These are phyloP conservation scores for Silybum marianum DNA, from an alignment of 129 eudicot genomes.

Conservation along the genomic window DNA sequence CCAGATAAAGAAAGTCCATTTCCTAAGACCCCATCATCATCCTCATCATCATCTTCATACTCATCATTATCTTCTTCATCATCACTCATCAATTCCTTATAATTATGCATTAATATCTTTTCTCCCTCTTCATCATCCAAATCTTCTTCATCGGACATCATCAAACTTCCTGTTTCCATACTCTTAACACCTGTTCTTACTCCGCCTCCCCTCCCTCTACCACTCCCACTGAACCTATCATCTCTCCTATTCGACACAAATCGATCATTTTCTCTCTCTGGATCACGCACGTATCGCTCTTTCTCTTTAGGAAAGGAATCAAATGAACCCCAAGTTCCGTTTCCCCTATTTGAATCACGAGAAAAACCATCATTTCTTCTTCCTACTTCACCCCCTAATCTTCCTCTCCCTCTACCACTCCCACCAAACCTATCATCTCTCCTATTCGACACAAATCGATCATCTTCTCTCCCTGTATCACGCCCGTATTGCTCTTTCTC, in stretches of 20 bases:
- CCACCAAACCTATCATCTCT: conserved; percentile 39
- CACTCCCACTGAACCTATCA: conserved; percentile 35
- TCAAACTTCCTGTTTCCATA: conserved; percentile 38
- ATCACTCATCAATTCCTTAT: conserved; percentile 53
- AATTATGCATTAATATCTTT: conserved; percentile 38
- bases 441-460: conserved; percentile 34
- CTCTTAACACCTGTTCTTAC: conserved; percentile 38
- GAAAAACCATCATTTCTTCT: conserved; percentile 27
- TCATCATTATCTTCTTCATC: conserved; percentile 54
- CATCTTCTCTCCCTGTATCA: conserved; percentile 24
- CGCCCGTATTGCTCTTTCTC: conserved; percentile 37
- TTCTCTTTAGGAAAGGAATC: conserved; percentile 35
- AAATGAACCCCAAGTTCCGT: conserved; percentile 35
- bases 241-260: conserved; percentile 37
- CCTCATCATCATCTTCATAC: conserved; percentile 43
- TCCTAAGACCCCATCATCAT: conserved; percentile 37
- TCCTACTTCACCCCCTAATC: conserved; percentile 18
- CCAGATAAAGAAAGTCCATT: conserved; percentile 33
- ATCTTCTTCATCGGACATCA: conserved; percentile 35
- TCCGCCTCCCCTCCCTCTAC: conserved; percentile 35
- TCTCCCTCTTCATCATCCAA: conserved; percentile 45
- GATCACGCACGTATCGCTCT: conserved; percentile 38
- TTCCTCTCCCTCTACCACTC: conserved; percentile 36
- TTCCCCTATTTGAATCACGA: conserved; percentile 32
- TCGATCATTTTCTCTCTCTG: conserved; percentile 29